Evolutionary conservation across 805 yeast genomes (phyloP), one percentile per base, ranked within the genome.

Genomic region (Ogataea methylovora): DNA sequence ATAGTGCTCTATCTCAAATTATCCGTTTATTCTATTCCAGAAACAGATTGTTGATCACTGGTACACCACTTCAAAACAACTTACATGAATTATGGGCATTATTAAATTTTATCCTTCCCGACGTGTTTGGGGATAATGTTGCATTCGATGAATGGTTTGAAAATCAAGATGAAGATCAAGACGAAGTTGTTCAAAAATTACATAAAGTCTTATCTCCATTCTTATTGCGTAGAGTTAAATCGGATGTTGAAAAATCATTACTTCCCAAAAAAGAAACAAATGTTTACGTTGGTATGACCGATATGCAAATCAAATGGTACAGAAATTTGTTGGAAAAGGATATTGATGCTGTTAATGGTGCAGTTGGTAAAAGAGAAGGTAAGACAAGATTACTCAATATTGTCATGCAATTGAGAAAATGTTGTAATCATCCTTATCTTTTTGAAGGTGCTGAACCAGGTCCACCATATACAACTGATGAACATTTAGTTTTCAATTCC

Each of bases 391-490:
- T 92, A 41, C 67, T 90, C 38, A 90, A 90, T 52, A 90, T 90
- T 48, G 97, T 90, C 11, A 90, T 90, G 97, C 97, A 90, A 59
- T 67, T 90, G 43, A 71, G 97, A 50, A 90, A 90, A 57, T 90
- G 97, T 57, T 90, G 97, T 56, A 90, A 92, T 54, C 98, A 92
- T 60, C 97, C 97, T 0, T 90, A 92, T 57, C 63, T 90, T 35
- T 92, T 92, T 51, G 97, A 90, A 55, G 97, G 98, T n/a, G 98
- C 97, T 2, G 97, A 88, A 58, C 97, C 97, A 0, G 97, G 97
- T 8, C 97, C 97, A 1, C 97, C 97, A 1, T 90, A 69, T 51
- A 90, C 97, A 1, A 90, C 94, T 1, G 97, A 87, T 57, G 97
- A 88, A 56, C 97, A 90, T 60, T 67, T 90, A 42, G 79, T 88